Conservation (phyloP, 169 alveolate genomes). For the Theileria parva region DNA sequence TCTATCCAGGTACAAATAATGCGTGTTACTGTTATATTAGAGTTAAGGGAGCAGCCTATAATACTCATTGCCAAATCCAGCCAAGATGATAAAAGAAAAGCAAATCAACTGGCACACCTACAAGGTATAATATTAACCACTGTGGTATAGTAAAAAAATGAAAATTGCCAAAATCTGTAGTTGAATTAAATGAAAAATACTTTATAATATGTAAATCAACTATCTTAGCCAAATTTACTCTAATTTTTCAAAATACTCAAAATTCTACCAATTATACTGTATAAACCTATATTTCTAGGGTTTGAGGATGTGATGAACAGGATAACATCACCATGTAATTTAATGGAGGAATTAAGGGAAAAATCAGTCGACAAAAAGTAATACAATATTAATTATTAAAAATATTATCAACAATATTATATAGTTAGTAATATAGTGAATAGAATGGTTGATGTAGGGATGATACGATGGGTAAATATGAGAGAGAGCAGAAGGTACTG, state of each 20-base stretch:
- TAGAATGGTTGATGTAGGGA: not conserved
- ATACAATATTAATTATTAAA: no score
- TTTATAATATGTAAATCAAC: not conserved
- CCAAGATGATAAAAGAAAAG: conserved; percentile 55
- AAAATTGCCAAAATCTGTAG: no score
- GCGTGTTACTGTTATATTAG: not conserved
- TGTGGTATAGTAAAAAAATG: not conserved
- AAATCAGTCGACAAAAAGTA: conserved; percentile 5
- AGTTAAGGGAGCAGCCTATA: conserved; percentile 56
- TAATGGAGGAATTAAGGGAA: conserved; percentile 47
- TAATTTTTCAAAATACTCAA: not conserved
- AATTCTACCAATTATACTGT: not conserved
- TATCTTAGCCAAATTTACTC: no score
- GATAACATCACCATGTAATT: conserved; percentile 68
- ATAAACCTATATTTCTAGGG: conserved; percentile 13
- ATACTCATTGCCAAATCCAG: conserved; percentile 45
- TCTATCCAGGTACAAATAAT: conserved; percentile 39
- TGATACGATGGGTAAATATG: conserved; percentile 28
- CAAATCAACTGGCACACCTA: conserved; percentile 54
- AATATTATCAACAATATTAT: no score
- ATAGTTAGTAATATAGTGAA: not conserved
- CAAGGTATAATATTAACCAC: conserved; percentile 48
- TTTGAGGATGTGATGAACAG: conserved; percentile 62
- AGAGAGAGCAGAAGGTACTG: conserved; percentile 51
- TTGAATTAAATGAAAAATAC: not conserved